A percentile compares a stretch with the other conserved stretches of the same genome.
Conservation (phyloP, 225 moss, liverwort and hornwort species). For the Pseudoscleropodium purum region DNA sequence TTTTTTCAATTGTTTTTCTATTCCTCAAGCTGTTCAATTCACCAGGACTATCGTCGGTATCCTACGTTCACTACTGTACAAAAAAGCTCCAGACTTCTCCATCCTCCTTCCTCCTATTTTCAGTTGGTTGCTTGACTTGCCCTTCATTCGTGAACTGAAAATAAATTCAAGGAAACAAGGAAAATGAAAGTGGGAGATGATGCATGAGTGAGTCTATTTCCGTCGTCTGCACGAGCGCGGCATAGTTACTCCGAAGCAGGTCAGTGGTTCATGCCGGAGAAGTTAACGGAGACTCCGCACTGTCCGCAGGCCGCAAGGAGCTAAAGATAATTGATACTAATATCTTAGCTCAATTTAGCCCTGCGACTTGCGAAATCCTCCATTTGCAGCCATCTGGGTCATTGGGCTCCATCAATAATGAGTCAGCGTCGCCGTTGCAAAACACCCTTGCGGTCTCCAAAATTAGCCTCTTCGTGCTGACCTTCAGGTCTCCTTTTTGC, state of each 20-base stretch:
- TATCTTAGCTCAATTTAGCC: neutral
- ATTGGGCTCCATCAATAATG: neutral
- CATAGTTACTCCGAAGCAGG: too few species aligned
- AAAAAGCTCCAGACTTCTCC: too few species aligned
- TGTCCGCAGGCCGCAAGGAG: neutral
- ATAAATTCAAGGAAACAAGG: neutral
- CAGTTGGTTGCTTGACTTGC: too few species aligned
- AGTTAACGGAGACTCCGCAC: neutral
- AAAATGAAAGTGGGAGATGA: neutral
- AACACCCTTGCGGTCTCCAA: neutral
- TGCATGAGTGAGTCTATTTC: neutral
- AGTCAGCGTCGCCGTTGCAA: neutral
- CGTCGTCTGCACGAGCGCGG: neutral
- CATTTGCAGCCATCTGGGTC: neutral
- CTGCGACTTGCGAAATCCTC: neutral
- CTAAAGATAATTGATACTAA: neutral
- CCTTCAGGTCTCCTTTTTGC: neutral
- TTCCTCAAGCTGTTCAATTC: neutral
- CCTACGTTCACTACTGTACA: neutral
- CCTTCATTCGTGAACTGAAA: neutral
- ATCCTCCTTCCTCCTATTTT: too few species aligned
- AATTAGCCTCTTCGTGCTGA: neutral
- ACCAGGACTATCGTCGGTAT: neutral
- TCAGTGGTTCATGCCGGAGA: neutral
- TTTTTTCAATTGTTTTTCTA: neutral